phyloP scores from a whole-genome alignment of 2,329 filamentous ascomycete species.

The Xylaria polymorpha region DNA sequence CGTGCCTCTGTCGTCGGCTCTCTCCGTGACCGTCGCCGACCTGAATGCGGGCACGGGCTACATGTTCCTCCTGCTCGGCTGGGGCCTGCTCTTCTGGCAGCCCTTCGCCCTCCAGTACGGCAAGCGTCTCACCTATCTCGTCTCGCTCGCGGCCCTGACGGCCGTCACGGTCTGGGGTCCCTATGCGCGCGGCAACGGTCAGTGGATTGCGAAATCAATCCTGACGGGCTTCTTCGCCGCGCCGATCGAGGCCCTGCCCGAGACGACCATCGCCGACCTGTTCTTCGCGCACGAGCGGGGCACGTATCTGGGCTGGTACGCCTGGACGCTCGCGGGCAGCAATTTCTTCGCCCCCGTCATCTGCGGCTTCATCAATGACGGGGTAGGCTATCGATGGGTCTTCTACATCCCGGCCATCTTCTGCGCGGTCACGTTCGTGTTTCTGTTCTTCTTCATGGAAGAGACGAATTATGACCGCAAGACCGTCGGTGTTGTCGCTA shows the following conservation, averaged over 20 bases:
- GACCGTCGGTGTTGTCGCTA: slow-evolving; percentile 42
- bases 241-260: slow-evolving; percentile 60
- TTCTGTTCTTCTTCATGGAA: slow-evolving; percentile 68
- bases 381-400: slow-evolving; percentile 56
- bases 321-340: slow-evolving; percentile 54
- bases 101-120: slow-evolving; percentile 60
- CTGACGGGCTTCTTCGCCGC: slow-evolving; percentile 58
- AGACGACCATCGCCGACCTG: slow-evolving; percentile 58
- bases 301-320: slow-evolving; percentile 58
- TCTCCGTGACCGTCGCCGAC: slow-evolving; percentile 44
- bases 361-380: slow-evolving; percentile 58
- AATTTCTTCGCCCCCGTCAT: slow-evolving; percentile 60
- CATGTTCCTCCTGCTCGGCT: slow-evolving; percentile 57
- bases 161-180: slow-evolving; percentile 54
- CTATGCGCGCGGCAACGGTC: slow-evolving; percentile 53
- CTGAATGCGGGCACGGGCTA: slow-evolving; percentile 50
- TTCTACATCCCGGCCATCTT: slow-evolving; percentile 59
- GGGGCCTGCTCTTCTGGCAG: slow-evolving; percentile 60
- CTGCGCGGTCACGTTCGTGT: slow-evolving; percentile 50
- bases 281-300: slow-evolving; percentile 57
- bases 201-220: slow-evolving; percentile 60
- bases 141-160: slow-evolving; percentile 51
- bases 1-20: slow-evolving; percentile 45
- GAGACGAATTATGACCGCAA: slow-evolving; percentile 66
- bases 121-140: slow-evolving; percentile 55